A percentile compares a stretch with the other conserved stretches of the same genome.
Conservation (phyloP, 2,329 filamentous ascomycete genomes). For the Sclerotinia nivalis region DNA sequence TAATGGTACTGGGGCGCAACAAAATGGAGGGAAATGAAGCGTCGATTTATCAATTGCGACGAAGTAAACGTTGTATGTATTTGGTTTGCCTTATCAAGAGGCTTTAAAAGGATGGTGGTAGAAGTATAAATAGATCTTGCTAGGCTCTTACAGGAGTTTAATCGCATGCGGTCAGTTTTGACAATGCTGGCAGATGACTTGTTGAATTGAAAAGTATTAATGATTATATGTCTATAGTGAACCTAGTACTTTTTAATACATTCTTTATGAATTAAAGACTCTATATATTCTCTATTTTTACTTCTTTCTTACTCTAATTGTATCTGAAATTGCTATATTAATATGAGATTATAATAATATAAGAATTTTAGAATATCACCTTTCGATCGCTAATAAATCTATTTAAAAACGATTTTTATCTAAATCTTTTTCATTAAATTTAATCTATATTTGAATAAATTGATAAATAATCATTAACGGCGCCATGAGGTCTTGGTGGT, state of each 20-base stretch:
- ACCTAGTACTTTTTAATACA: background rate
- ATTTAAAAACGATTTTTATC: too few species aligned
- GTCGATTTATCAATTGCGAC: constrained; percentile 1
- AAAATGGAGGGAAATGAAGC: constrained; percentile 21
- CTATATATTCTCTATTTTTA: background rate
- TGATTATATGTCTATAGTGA: background rate
- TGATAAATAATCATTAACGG: too few species aligned
- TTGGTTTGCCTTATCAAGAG: background rate
- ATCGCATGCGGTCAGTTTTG: background rate
- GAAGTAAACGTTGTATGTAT: constrained; percentile 9
- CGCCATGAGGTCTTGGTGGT: too few species aligned
- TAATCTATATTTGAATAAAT: too few species aligned
- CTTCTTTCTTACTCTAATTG: background rate
- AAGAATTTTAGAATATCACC: too few species aligned
- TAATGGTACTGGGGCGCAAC: constrained; percentile 24
- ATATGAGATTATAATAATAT: too few species aligned
- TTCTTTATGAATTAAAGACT: background rate
- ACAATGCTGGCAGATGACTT: constrained; percentile 1
- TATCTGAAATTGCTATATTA: background rate
- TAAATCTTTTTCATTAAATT: too few species aligned
- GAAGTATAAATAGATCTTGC: constrained; percentile 22
- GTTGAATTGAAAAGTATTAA: constrained; percentile 16
- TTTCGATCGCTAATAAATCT: too few species aligned
- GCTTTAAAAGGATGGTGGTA: constrained; percentile 13
- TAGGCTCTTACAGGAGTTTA: constrained; percentile 7